Base-by-base conservation (phyloP, 2,329 filamentous ascomycete genomes). In the Ophiostoma sp. region DNA sequence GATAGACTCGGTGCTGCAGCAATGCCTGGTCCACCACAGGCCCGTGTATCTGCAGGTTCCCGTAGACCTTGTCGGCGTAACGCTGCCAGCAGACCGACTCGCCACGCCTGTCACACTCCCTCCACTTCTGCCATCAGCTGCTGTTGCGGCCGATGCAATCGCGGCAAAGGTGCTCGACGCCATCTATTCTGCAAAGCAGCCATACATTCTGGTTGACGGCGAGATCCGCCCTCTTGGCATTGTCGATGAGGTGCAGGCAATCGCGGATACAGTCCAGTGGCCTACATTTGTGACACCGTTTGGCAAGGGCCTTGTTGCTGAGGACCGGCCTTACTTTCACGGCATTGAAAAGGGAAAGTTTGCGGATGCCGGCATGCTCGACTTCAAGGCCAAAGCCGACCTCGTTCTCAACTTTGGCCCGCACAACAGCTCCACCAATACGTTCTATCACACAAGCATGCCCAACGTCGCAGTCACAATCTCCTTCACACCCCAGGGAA, bases 261-360 rank as follows among this genome's bases (percentile, higher is more conserved):
- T 96, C 20, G 81, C 96, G 68, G 83, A 89, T 72, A 91, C 89
- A 78, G 91, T 91, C 0, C 83, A 87, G 4, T 82, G 96, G 8
- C 93, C 93, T 4, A 89, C 91, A 0, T 96, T 95, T 75, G 91
- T 94, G n/a, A 90, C 92, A 0, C 92, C 93, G 1, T 96, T 96
- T 90, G 93, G 93, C 64, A 96, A 96, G 81, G 87, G 92, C 27
- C 90, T 91, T 27, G 86, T 96, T 64, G 85, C 95, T 75, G 93
- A 97, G 79, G 86, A 85, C 1, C 84, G 64, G 20, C 64, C 64
- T 4, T 66, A 44, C 20, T 66, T 66, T 11, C 36, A 66, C 20
- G 64, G 64, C 20, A 66, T 66, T 1, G 35, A 66, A 27, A 41
- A 41, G 36, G 64, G 64, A 35, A 66, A 66, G 20, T 66, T 41